Conservation (phyloP, 176 grass and related monocot genomes). For the Chloris gayana region DNA sequence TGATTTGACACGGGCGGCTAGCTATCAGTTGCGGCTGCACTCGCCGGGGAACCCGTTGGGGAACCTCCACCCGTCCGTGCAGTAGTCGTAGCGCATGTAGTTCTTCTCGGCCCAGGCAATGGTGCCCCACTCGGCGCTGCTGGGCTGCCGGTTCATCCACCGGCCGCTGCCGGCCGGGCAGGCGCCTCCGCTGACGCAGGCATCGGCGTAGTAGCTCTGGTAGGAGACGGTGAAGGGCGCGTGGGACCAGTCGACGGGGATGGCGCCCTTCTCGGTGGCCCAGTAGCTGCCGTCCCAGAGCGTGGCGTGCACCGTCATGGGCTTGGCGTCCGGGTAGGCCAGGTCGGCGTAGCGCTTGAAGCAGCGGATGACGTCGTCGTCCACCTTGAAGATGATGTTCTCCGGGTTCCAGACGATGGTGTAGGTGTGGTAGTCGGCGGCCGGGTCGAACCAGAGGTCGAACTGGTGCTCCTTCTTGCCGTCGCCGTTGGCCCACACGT, state of each 20-base stretch:
- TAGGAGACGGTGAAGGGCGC: constrained; percentile 67
- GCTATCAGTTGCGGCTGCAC: constrained; percentile 37
- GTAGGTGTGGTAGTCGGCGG: constrained; percentile 56
- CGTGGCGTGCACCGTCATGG: constrained; percentile 76
- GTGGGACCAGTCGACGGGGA: constrained; percentile 62
- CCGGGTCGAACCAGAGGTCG: constrained; percentile 62
- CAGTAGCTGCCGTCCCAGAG: constrained; percentile 88
- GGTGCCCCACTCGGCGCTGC: constrained; percentile 3
- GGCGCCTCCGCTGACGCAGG: constrained; percentile 38
- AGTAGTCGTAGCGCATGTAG: constrained; percentile 52
- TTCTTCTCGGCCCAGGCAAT: constrained; percentile 42
- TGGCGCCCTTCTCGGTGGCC: constrained; percentile 66
- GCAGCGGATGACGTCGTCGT: constrained; percentile 29
- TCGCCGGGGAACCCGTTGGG: constrained; percentile 45
- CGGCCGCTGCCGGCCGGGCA: constrained; percentile 11
- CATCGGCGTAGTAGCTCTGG: constrained; percentile 46
- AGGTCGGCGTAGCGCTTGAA: constrained; percentile 74
- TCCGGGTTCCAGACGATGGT: constrained; percentile 46
- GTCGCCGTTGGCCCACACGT: constrained; percentile 58
- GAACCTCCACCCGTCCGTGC: constrained; percentile 49
- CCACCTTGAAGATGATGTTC: constrained; percentile 65
- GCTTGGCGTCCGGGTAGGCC: constrained; percentile 42
- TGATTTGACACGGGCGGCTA: too few relatives aligned
- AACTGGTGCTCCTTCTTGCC: constrained; percentile 76
- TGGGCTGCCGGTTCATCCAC: constrained; percentile 44